phyloP scores from a whole-genome alignment of 1,284 basidiomycete genomes.

The Papiliotrema flavescens region DNA sequence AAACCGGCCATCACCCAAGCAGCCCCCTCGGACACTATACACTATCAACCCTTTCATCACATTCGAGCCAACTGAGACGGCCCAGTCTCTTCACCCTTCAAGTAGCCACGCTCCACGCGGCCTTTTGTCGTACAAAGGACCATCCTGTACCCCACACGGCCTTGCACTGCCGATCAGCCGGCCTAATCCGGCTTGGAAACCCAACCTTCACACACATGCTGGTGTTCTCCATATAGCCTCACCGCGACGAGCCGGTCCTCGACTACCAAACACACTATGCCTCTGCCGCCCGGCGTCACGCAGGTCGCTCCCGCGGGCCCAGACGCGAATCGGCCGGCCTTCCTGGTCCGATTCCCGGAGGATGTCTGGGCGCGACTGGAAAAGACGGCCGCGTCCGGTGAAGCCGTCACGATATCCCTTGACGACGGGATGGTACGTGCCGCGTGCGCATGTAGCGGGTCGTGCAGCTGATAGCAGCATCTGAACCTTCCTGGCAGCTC shows the following conservation, averaged over 20 bases:
- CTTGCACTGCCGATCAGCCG: no score
- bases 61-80: no score
- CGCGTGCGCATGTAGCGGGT: neutral
- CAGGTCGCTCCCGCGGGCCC: neutral
- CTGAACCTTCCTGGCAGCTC: conserved; percentile 26
- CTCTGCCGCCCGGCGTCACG: neutral
- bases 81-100: no score
- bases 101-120: no score
- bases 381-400: conserved; percentile 8
- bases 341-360: conserved; percentile 36
- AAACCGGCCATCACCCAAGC: neutral
- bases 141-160: no score
- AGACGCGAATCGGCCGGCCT: conserved; percentile 14
- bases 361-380: conserved; percentile 30
- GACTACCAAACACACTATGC: neutral
- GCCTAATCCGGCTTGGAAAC: neutral
- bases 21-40: neutral
- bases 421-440: conserved; percentile 28
- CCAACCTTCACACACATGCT: neutral
- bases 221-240: neutral
- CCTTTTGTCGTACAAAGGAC: no score
- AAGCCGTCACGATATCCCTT: conserved; percentile 13
- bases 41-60: no score
- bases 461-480: conserved; percentile 11
- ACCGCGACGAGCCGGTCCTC: neutral